These are phyloP conservation scores for Arthrobotrys pseudoclavata DNA, from an alignment of 2,329 filamentous ascomycete genomes.

Conservation along the genomic window DNA sequence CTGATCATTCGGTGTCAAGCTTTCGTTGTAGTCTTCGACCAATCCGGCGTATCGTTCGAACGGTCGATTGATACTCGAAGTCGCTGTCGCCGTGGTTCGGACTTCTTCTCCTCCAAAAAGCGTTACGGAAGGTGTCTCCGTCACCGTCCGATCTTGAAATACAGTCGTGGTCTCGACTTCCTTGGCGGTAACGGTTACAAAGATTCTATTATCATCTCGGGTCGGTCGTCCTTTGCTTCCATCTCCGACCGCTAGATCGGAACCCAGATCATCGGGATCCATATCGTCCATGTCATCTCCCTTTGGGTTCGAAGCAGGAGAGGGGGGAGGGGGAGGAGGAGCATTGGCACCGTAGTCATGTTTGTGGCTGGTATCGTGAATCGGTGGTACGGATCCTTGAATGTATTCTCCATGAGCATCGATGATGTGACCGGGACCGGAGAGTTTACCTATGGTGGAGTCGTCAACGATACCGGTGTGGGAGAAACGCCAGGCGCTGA, in stretches of 20 bases:
- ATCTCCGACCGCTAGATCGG: slow-evolving; percentile 37
- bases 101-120: background rate
- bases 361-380: slow-evolving; percentile 44
- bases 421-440: slow-evolving; percentile 40
- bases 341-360: slow-evolving; percentile 29
- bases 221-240: slow-evolving; percentile 7
- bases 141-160: slow-evolving; percentile 6
- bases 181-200: slow-evolving; percentile 34
- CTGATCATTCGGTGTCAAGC: slow-evolving; percentile 30
- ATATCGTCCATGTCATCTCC: slow-evolving; percentile 4
- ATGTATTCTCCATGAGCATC: slow-evolving; percentile 45
- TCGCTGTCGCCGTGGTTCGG: slow-evolving; percentile 11
- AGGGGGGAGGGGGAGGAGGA: background rate
- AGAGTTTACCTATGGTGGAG: slow-evolving; percentile 42
- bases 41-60: slow-evolving; percentile 56
- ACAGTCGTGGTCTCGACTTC: slow-evolving; percentile 43
- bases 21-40: slow-evolving; percentile 45
- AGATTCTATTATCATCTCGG: slow-evolving; percentile 11
- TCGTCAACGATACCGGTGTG: slow-evolving; percentile 38
- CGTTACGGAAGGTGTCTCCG: background rate
- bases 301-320: background rate
- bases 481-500: slow-evolving; percentile 52
- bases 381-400: slow-evolving; percentile 25
- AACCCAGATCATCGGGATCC: slow-evolving; percentile 26
- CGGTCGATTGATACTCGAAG: slow-evolving; percentile 32